A percentile compares a stretch with the other conserved stretches of the same genome.
Conservation (phyloP, 2,329 filamentous ascomycete species). For the Aureobasidium mangrovei region DNA sequence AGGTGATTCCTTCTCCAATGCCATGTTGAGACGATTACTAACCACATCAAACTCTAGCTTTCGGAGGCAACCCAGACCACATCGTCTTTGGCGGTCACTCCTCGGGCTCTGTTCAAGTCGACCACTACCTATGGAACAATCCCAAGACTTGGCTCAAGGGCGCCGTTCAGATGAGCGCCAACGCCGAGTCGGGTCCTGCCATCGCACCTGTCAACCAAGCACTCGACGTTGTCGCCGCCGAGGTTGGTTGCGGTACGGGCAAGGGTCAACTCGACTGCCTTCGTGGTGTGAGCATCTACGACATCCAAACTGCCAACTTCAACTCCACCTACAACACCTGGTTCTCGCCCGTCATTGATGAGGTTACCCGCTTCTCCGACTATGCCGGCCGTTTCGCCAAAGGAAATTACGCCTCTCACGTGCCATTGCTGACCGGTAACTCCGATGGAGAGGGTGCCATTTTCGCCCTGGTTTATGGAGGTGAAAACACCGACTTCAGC, state of each 20-base stretch:
- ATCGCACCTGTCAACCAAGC: constrained; percentile 32
- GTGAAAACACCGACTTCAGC: constrained; percentile 27
- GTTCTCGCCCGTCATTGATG: constrained; percentile 12
- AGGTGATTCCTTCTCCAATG: neutral
- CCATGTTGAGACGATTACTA: neutral
- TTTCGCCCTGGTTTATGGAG: constrained; percentile 8
- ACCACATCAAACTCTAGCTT: neutral
- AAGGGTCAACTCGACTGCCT: constrained; percentile 32
- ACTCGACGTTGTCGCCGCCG: constrained; percentile 30
- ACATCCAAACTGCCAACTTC: constrained; percentile 27
- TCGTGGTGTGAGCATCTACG: constrained; percentile 25
- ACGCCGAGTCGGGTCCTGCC: constrained; percentile 33
- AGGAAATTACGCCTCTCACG: constrained; percentile 10
- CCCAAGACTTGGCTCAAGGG: constrained; percentile 9
- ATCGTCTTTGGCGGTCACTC: constrained; percentile 26
- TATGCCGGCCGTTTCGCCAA: constrained; percentile 10
- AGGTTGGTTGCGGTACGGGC: constrained; percentile 30
- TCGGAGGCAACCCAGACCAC: constrained; percentile 9
- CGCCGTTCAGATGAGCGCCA: constrained; percentile 34
- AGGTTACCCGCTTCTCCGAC: constrained; percentile 11
- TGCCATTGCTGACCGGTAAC: constrained; percentile 9
- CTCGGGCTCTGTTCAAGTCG: constrained; percentile 24
- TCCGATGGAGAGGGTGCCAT: constrained; percentile 9
- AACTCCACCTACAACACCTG: constrained; percentile 21
- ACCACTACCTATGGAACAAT: constrained; percentile 32